Base-by-base conservation (phyloP, 2,329 filamentous ascomycete species). In the Fusarium denticulatum region DNA sequence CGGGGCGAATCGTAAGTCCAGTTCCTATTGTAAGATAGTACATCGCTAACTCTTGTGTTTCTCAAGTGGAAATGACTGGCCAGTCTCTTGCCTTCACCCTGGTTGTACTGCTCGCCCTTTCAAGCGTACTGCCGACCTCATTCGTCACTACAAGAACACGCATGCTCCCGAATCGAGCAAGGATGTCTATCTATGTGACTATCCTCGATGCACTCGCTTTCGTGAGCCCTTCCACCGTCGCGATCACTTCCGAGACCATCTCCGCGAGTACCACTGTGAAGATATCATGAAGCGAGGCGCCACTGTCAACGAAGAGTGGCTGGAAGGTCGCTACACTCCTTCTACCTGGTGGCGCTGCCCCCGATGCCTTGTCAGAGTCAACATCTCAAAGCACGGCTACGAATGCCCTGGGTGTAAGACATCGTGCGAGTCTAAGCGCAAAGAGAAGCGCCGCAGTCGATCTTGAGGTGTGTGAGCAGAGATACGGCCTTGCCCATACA, bases 171-270 rank as follows among this genome's bases (percentile, higher is more conserved):
- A 82, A 5, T 79, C 80, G 24, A 75, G 83, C 53, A 87, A 86
- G 71, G 81, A 83, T 18, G 78, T 81, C 24, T 88, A 82, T 74
- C 79, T 77, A 26, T 90, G 88, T 79, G 88, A 90, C 82, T 89
- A 89, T 74, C 78, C 80, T 24, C 82, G 78, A 58, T 90, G 88
- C 76, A 67, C 78, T 30, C 85, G 88, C 13, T 80, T 79, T 34
- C 76, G 78, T 11, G 80, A 83, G 6, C 85, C 87, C 5, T 90
- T 90, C 75, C 82, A 83, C 72, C 85, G 88, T 39, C 84, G 86
- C 37, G 88, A 90, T 70, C 88, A 90, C 79, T 88, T 85, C 76
- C 84, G 88, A 42, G 88, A 89, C 64, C 88, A 90, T 77, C 83
- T 88, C 42, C 85, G 88, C 37, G 85, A 87, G 50, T 88, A 82